These are phyloP conservation scores for Penicillium simplicissimum DNA, from an alignment of 495 filamentous ascomycete species.

Conservation along the genomic window DNA sequence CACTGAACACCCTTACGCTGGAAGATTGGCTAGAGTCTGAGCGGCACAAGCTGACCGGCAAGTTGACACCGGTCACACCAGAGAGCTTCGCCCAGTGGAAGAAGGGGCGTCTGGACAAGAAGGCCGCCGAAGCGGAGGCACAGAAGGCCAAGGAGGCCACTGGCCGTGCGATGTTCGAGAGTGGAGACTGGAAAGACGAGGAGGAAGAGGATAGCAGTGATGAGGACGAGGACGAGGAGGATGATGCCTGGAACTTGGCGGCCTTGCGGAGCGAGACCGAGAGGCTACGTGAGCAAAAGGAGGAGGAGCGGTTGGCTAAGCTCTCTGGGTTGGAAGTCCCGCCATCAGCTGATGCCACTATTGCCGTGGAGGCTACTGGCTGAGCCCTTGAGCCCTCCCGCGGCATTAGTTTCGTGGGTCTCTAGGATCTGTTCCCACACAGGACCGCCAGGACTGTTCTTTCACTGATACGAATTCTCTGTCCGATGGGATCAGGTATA, in stretches of 20 bases:
- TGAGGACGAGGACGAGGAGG: constrained; percentile 58
- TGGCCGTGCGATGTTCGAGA: constrained; percentile 91
- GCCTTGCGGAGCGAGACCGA: constrained; percentile 72
- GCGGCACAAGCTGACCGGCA: constrained; percentile 88
- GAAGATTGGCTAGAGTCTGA: constrained; percentile 97
- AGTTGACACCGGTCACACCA: constrained; percentile 85
- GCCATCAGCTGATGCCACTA: constrained; percentile 19
- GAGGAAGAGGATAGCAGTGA: constrained; percentile 64
- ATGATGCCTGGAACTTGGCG: constrained; percentile 72
- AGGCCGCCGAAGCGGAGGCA: constrained; percentile 87
- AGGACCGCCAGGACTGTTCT: constrained; percentile 24
- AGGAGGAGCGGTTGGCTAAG: constrained; percentile 46
- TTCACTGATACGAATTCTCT: constrained; percentile 23
- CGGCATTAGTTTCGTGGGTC: constrained; percentile 35
- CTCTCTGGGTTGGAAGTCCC: constrained; percentile 33
- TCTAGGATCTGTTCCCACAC: constrained; percentile 29
- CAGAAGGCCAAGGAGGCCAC: constrained; percentile 90
- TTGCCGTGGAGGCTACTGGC: constrained; percentile 33
- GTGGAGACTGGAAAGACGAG: constrained; percentile 82
- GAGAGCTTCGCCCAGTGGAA: constrained; percentile 96
- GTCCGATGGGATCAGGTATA: constrained; percentile 28
- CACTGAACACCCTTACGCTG: constrained; percentile 88
- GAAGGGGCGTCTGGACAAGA: constrained; percentile 90
- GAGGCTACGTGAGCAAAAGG: constrained; percentile 49
- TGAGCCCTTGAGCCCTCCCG: constrained; percentile 29